A percentile compares a stretch with the other conserved stretches of the same genome.
These are phyloP conservation scores for Nicotiana obtusifolia DNA, from an alignment of 257 asterid genomes.

Conservation along the genomic window DNA sequence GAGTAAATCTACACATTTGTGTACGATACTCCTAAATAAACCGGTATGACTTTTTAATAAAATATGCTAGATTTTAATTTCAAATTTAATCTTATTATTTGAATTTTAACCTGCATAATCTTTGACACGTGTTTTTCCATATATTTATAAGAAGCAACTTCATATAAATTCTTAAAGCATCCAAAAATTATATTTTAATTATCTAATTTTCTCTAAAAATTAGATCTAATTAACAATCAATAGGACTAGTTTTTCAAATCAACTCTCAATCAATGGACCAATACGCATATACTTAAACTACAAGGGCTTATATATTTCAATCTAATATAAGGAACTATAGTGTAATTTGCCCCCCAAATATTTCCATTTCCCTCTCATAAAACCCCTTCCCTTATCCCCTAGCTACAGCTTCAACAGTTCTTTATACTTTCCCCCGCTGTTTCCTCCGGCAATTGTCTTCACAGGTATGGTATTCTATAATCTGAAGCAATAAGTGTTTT, in stretches of 20 bases:
- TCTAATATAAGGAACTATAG: background rate
- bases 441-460: background rate
- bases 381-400: background rate
- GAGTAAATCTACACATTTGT: too few species aligned
- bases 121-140: too few species aligned
- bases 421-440: background rate
- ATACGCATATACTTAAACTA: background rate
- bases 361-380: background rate
- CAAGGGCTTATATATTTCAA: background rate
- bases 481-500: background rate
- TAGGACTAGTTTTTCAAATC: background rate
- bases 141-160: too few species aligned
- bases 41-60: too few species aligned
- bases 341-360: background rate
- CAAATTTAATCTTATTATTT: too few species aligned
- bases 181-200: too few species aligned
- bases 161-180: too few species aligned
- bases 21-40: too few species aligned
- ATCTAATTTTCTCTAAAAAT: too few species aligned
- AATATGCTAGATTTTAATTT: too few species aligned
- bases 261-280: background rate
- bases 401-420: background rate
- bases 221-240: background rate
- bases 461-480: background rate
- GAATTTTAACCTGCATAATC: too few species aligned